Conservation (phyloP, 306 rosid genomes). For the Fragaria nilgerrensis region DNA sequence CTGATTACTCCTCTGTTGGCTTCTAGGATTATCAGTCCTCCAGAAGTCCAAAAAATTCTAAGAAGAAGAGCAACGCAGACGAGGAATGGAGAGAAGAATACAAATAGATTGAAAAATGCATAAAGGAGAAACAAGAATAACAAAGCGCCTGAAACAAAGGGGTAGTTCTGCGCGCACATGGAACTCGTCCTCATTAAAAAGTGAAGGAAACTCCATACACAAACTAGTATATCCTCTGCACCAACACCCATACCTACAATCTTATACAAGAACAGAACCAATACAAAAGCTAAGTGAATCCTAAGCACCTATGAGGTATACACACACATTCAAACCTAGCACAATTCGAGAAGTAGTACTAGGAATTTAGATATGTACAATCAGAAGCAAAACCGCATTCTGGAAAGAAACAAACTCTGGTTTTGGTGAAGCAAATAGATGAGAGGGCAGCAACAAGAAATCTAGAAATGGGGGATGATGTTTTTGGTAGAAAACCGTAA, state of each 20-base stretch:
- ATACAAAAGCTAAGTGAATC: not conserved
- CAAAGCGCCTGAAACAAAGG: slow-evolving; percentile 37
- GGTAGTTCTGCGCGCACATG: slow-evolving; percentile 43
- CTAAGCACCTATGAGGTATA: not conserved
- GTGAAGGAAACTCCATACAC: slow-evolving; percentile 31
- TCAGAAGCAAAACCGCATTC: slow-evolving; percentile 3
- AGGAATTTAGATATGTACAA: slow-evolving; percentile 5
- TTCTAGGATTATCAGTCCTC: slow-evolving; percentile 36
- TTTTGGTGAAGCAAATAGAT: slow-evolving; percentile 17
- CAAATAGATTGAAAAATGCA: slow-evolving; percentile 42
- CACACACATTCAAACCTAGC: slow-evolving; percentile 6
- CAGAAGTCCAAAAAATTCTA: slow-evolving; percentile 71
- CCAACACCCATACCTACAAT: slow-evolving; percentile 54
- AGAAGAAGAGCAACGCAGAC: slow-evolving; percentile 46
- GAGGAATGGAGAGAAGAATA: slow-evolving; percentile 62
- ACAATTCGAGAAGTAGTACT: not conserved
- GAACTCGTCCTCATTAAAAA: slow-evolving; percentile 35
- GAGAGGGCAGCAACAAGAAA: not conserved
- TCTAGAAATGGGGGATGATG: not conserved
- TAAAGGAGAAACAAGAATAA: slow-evolving; percentile 34
- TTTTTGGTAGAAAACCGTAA: slow-evolving; percentile 12
- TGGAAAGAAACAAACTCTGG: not conserved
- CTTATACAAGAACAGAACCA: not conserved
- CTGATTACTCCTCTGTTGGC: slow-evolving; percentile 18
- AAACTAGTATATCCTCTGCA: slow-evolving; percentile 42